Base-by-base conservation (phyloP, 2,329 filamentous ascomycete genomes). In the Colletotrichum shisoi region DNA sequence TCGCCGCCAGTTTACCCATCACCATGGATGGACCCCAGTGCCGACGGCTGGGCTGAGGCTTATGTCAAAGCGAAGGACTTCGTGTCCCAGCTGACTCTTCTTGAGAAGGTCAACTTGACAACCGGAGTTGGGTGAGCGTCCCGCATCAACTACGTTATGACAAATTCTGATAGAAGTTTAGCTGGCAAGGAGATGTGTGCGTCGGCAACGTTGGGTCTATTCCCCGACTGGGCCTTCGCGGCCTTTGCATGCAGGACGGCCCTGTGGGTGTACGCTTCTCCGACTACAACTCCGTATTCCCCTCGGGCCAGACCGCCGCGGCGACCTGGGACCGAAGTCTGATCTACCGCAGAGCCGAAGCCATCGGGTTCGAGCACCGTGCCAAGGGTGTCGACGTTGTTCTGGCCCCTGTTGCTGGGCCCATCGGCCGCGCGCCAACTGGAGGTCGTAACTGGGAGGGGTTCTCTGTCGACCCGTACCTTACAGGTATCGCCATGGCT, bases 31-130 rank as follows among this genome's bases (percentile, higher is more conserved):
- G 86, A 91, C 70, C 90, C 91, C 19, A 77, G 86, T 6, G 91
- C 91, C 12, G 81, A 85, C 51, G 86, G 85, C 69, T 97, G 93
- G 93, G 84, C 86, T 61, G 85, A 87, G 7, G 92, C 93, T 45
- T 94, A 96, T 72, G 80, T 79, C 21, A 89, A 91, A 77, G 94
- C 94, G 1, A 87, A 86, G 71, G 86, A 84, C 3, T 94, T 97
- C 73, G 93, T 97, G 52, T 90, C 90, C 11, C 88, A 93, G 75
- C 80, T 97, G 79, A 96, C 93, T 0, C 83, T 97, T 42, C 75
- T 88, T 12, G 94, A 97, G 78, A 97, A 97, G 81, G 93, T 98
- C 78, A 98, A 98, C 77, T 77, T 99, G 70, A 98, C 94, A 3
- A 97, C 94, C 0, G 94, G 94, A 77, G 87, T 91, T 70, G 93